Conservation (phyloP, 176 grass and related monocot species). For the Eleusine coracana region DNA sequence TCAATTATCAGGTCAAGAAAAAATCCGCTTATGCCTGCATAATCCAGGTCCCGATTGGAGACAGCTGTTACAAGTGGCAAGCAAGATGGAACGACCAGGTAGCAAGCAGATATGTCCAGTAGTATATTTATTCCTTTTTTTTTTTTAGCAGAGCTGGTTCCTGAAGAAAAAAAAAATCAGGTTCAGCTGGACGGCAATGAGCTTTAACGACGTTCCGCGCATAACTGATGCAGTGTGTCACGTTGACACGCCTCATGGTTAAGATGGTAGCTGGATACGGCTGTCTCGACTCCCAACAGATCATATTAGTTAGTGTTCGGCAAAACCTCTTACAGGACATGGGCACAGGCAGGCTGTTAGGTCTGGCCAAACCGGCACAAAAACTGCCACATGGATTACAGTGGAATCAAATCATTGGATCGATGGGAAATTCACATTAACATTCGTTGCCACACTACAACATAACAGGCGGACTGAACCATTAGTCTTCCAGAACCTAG, state of each 20-base stretch:
- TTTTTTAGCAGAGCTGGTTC: neutral
- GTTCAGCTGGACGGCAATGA: neutral
- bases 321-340: neutral
- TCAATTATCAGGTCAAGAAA: neutral
- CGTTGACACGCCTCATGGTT: neutral
- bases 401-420: neutral
- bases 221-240: neutral
- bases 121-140: neutral
- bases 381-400: neutral
- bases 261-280: neutral
- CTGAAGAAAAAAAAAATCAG: neutral
- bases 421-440: neutral
- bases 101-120: neutral
- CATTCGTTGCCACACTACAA: neutral
- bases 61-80: neutral
- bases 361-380: neutral
- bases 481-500: neutral
- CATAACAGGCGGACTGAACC: neutral
- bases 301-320: neutral
- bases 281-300: neutral
- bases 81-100: neutral
- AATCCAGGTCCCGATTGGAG: neutral
- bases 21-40: neutral
- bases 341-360: neutral
- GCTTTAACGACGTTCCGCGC: neutral